A percentile compares a stretch with the other conserved stretches of the same genome.
Conservation (phyloP, 495 filamentous ascomycete genomes). For the Tuber umbilicatum region DNA sequence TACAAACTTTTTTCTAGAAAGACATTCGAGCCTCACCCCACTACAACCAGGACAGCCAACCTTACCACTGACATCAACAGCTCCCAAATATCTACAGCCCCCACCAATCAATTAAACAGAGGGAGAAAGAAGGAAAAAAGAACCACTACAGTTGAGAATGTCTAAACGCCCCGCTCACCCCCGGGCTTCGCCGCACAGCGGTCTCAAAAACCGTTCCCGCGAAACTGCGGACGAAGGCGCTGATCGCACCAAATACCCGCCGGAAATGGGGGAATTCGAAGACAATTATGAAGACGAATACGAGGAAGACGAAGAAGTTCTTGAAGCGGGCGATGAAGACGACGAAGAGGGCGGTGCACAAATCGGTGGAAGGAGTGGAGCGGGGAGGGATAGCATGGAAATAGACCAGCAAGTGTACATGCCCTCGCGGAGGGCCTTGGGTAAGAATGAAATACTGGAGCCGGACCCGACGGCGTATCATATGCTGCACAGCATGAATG, state of each 20-base stretch:
- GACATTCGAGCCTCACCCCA: background rate
- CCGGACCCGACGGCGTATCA: conserved; percentile 89
- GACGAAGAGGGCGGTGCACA: conserved; percentile 79
- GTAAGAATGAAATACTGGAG: conserved; percentile 78
- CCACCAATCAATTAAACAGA: background rate
- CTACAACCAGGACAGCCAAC: background rate
- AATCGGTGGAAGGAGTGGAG: conserved; percentile 38
- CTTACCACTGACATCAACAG: no score
- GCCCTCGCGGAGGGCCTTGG: conserved; percentile 77
- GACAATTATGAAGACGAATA: conserved; percentile 96
- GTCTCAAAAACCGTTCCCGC: conserved; percentile 45
- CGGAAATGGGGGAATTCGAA: conserved; percentile 80
- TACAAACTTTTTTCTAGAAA: background rate
- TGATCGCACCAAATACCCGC: conserved; percentile 5
- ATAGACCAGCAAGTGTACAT: conserved; percentile 90
- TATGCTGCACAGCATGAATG: conserved; percentile 87
- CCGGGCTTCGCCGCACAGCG: conserved; percentile 19
- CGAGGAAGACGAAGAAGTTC: conserved; percentile 90
- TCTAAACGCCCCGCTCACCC: conserved; percentile 47
- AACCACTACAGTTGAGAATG: conserved; percentile 17
- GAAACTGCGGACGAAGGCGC: conserved; percentile 12
- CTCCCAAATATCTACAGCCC: background rate
- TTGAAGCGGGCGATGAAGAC: conserved; percentile 71
- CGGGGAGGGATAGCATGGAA: conserved; percentile 72
- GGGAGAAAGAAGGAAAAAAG: background rate